phyloP scores from a whole-genome alignment of 2,329 filamentous ascomycete genomes.

The Pseudonectria buxi region DNA sequence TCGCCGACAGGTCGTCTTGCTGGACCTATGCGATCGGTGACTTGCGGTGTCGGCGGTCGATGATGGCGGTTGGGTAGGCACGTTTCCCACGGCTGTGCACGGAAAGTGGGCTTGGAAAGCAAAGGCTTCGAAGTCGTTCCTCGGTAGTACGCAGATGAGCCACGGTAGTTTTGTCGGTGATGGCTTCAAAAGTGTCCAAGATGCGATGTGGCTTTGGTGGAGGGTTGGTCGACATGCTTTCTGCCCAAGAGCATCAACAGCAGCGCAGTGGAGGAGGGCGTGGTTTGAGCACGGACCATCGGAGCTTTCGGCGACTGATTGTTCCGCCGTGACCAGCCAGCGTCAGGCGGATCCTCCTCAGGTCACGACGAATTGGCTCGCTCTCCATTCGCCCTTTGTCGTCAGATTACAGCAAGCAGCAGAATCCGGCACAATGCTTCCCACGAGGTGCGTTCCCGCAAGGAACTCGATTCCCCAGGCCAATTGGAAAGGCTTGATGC shows the following conservation, averaged over 20 bases:
- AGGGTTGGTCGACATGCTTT: constrained; percentile 1
- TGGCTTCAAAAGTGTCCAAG: background rate
- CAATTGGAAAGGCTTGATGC: background rate
- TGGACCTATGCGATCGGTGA: too few species aligned
- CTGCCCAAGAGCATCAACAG: background rate
- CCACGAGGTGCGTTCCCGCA: constrained; percentile 29
- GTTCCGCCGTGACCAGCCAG: constrained; percentile 2
- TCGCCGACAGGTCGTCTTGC: background rate
- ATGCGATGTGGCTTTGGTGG: constrained; percentile 1
- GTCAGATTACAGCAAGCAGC: constrained; percentile 21
- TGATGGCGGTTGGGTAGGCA: background rate
- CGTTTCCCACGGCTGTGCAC: too few species aligned
- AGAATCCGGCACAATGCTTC: constrained; percentile 30
- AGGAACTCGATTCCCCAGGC: constrained; percentile 6
- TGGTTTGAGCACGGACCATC: constrained; percentile 16
- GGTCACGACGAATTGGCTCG: constrained; percentile 22
- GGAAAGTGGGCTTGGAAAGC: too few species aligned
- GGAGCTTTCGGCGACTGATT: constrained; percentile 13
- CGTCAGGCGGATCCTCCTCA: constrained; percentile 3
- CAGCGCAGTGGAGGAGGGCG: background rate
- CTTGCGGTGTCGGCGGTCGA: too few species aligned
- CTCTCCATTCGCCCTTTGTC: constrained; percentile 23
- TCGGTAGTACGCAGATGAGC: too few species aligned
- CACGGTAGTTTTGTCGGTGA: too few species aligned
- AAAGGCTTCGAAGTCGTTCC: too few species aligned